Evolutionary conservation across 1,284 basidiomycete genomes (phyloP), one percentile per base, ranked within the genome.

Genomic region (Pseudozyma tsukubaensis): DNA sequence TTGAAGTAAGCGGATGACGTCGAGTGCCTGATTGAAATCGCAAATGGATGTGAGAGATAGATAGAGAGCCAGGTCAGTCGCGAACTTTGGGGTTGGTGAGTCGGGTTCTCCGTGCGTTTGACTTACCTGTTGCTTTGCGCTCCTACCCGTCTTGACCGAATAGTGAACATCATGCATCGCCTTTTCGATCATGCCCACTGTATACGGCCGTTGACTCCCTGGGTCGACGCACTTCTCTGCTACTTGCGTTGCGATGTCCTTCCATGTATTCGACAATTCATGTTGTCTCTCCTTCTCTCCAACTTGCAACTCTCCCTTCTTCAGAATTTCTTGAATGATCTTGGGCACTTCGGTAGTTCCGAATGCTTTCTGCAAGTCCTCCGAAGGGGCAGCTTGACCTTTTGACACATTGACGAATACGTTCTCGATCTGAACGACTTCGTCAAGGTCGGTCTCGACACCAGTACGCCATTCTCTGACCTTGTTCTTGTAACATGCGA

Each of bases 401-500:
- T 99, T 99, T 11, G 94, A 94, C 16, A 98, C 96, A 85, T 99
- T 99, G 53, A 90, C 88, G 85, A 98, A 99, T 53, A 99, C 92
- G 80, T 94, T 94, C 80, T 91, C 92, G 83, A 98, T 97, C 86
- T 99, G 97, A 24, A 99, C 89, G 32, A 99, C 94, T 81, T 99
- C 96, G 79, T 97, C 94, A 39, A 99, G 86, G 86, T 93, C 92
- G 40, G 91, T 95, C 87, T 99, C 96, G 21, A 96, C 92, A 68
- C 94, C 94, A 57, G 90, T 93, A 60, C 96, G 88, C 90, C 92
- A 99, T 86, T 97, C 95, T 77, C 94, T 92, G 19, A 98, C 96
- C 87, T 98, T 98, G 87, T 99, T 99, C 88, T 98, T 97, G 87
- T 98, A 98, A 86, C 95, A 98, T 50, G 96, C 96, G 78, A 99